phyloP scores from a whole-genome alignment of 1,284 basidiomycete genomes.

The Trichosporon ovoides region DNA sequence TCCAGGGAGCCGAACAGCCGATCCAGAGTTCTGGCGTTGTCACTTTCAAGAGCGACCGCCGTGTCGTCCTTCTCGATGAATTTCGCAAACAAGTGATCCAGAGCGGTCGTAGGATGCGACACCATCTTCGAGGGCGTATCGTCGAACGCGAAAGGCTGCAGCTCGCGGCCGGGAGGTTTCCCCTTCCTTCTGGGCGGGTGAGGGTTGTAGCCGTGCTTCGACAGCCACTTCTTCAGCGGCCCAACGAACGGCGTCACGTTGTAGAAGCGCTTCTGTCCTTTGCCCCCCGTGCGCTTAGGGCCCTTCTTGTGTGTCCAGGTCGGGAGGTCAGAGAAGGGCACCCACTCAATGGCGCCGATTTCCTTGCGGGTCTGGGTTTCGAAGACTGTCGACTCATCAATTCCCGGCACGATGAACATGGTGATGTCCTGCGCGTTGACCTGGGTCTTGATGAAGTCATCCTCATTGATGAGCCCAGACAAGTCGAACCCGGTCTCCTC shows the following conservation, averaged over 20 bases:
- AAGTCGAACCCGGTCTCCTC: constrained; percentile 94
- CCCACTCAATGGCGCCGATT: constrained; percentile 99
- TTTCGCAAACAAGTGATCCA: constrained; percentile 38
- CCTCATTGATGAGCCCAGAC: constrained; percentile 60
- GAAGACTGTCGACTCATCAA: constrained; percentile 86
- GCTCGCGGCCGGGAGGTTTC: constrained; percentile 19
- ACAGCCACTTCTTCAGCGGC: constrained; percentile 49
- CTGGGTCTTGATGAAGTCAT: constrained; percentile 75
- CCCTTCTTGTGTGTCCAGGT: constrained; percentile 78
- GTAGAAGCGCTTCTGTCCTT: constrained; percentile 71
- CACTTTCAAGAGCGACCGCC: constrained; percentile 21
- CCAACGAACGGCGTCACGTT: constrained; percentile 91
- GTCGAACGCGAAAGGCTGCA: constrained; percentile 39
- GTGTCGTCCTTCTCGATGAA: constrained; percentile 41
- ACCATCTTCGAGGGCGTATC: constrained; percentile 8
- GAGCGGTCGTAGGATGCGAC: constrained; percentile 20
- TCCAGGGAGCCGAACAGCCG: constrained; percentile 32
- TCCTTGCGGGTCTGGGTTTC: constrained; percentile 94
- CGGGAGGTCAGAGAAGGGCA: constrained; percentile 79
- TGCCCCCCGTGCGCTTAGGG: constrained; percentile 49
- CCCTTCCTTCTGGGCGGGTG: constrained; percentile 15
- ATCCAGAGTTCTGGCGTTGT: constrained; percentile 32
- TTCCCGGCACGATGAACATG: constrained; percentile 81
- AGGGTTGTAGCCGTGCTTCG: constrained; percentile 30
- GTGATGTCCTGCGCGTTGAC: constrained; percentile 86